phyloP scores from a whole-genome alignment of 108 stramenopile genomes.

The Fragilaria radians region DNA sequence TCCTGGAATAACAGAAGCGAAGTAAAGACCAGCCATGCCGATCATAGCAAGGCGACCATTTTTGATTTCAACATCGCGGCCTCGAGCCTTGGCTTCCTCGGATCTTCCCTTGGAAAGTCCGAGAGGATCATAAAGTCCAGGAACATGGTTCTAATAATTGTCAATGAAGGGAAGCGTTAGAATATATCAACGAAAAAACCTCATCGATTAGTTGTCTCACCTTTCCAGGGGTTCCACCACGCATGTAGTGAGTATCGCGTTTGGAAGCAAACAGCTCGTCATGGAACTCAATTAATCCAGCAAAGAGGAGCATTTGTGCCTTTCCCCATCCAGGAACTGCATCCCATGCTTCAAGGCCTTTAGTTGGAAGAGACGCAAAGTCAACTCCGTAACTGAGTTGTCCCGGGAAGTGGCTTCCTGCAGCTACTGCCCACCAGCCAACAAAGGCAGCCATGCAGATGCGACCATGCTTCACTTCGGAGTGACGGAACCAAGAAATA shows the following conservation, averaged over 20 bases:
- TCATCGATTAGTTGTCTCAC: too few relatives aligned
- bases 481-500: slow-evolving; percentile 74
- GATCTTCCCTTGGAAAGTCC: slow-evolving; percentile 47
- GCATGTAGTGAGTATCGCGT: slow-evolving; percentile 64
- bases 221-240: slow-evolving; percentile 74
- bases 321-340: slow-evolving; percentile 80
- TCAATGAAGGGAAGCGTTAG: slow-evolving; percentile 4
- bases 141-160: slow-evolving; percentile 80
- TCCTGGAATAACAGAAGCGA: slow-evolving; percentile 53
- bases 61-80: slow-evolving; percentile 71
- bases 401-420: slow-evolving; percentile 66
- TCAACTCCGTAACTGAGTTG: slow-evolving; percentile 56
- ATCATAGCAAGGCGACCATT: slow-evolving; percentile 85
- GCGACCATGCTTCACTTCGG: slow-evolving; percentile 77
- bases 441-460: slow-evolving; percentile 81
- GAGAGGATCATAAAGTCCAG: slow-evolving; percentile 75
- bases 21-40: slow-evolving; percentile 63
- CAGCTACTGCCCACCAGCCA: slow-evolving; percentile 65
- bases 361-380: slow-evolving; percentile 55
- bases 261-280: slow-evolving; percentile 62
- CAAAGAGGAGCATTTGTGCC: slow-evolving; percentile 75
- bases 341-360: slow-evolving; percentile 79
- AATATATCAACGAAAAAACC: too few relatives aligned
- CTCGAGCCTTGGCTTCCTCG: slow-evolving; percentile 52
- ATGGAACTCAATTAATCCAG: slow-evolving; percentile 74